phyloP scores from a whole-genome alignment of 306 rosid genomes.

The Malus asiatica region DNA sequence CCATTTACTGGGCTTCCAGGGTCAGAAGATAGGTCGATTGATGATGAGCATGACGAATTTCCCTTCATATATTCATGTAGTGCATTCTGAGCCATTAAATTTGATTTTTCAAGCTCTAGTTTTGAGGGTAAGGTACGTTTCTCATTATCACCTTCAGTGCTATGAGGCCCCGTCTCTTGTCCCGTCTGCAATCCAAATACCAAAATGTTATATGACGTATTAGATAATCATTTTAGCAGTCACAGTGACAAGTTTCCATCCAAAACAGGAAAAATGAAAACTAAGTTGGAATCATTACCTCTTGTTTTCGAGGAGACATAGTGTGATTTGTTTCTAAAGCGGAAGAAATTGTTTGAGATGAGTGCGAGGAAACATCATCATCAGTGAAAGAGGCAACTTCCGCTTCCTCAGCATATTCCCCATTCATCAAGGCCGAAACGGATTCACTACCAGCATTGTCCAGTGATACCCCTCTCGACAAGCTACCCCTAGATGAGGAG shows the following conservation, averaged over 20 bases:
- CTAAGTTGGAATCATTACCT: slow-evolving; percentile 37
- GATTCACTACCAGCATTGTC: slow-evolving; percentile 52
- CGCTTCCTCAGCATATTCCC: slow-evolving; percentile 70
- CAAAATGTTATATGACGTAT: neutral
- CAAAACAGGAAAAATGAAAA: slow-evolving; percentile 1
- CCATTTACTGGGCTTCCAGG: slow-evolving; percentile 54
- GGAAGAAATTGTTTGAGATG: slow-evolving; percentile 51
- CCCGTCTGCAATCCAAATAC: slow-evolving; percentile 44
- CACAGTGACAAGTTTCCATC: slow-evolving; percentile 2
- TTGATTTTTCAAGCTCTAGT: slow-evolving; percentile 32
- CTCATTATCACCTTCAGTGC: slow-evolving; percentile 27
- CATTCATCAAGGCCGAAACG: slow-evolving; percentile 55
- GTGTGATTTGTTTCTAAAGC: slow-evolving; percentile 31
- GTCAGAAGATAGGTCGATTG: slow-evolving; percentile 53
- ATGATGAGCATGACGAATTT: slow-evolving; percentile 46
- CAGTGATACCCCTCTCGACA: slow-evolving; percentile 39
- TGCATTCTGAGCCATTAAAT: slow-evolving; percentile 28
- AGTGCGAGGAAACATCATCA: slow-evolving; percentile 87
- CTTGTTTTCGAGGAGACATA: slow-evolving; percentile 36
- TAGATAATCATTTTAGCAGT: neutral
- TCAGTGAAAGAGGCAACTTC: slow-evolving; percentile 70
- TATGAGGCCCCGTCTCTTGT: slow-evolving; percentile 22
- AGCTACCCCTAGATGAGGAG: slow-evolving; percentile 38
- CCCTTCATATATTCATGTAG: slow-evolving; percentile 30
- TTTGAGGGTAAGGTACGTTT: slow-evolving; percentile 33